Conservation (phyloP, 2,329 filamentous ascomycete species). For the Botrytis hyacinthi region DNA sequence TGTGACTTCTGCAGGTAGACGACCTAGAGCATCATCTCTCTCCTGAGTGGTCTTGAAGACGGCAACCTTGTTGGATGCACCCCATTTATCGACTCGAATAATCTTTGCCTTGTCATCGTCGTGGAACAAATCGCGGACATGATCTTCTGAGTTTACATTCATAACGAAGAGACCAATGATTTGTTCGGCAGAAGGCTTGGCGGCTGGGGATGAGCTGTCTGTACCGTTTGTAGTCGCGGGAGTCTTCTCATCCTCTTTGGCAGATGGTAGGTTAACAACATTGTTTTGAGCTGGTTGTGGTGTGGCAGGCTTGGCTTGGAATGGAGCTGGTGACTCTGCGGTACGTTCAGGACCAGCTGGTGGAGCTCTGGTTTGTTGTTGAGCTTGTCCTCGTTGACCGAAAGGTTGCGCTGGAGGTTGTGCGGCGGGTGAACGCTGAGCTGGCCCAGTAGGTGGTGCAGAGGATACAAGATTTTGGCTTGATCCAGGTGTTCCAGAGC, state of each 20-base stretch:
- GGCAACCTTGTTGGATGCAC: conserved; percentile 77
- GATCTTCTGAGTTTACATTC: conserved; percentile 79
- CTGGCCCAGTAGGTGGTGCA: conserved; percentile 35
- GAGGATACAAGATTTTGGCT: conserved; percentile 39
- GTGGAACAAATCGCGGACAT: conserved; percentile 75
- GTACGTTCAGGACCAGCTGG: conserved; percentile 33
- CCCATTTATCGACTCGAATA: conserved; percentile 73
- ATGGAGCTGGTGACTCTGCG: conserved; percentile 36
- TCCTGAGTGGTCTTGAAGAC: conserved; percentile 80
- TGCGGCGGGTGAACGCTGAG: conserved; percentile 33
- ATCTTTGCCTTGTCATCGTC: conserved; percentile 84
- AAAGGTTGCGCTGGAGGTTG: conserved; percentile 33
- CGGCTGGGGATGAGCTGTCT: conserved; percentile 54
- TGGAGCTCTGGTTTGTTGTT: conserved; percentile 37
- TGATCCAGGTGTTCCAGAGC: conserved; percentile 39
- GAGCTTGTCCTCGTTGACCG: conserved; percentile 34
- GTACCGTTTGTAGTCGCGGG: conserved; percentile 45
- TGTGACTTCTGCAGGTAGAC: conserved; percentile 73
- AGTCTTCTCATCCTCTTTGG: conserved; percentile 58
- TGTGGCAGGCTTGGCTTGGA: conserved; percentile 46
- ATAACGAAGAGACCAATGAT: conserved; percentile 87
- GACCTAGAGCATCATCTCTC: conserved; percentile 74
- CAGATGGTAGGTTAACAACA: conserved; percentile 37
- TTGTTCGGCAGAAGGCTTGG: conserved; percentile 61
- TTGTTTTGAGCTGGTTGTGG: conserved; percentile 43